These are phyloP conservation scores for Dactylellina sp. DNA, from an alignment of 2,329 filamentous ascomycete species.

Conservation along the genomic window DNA sequence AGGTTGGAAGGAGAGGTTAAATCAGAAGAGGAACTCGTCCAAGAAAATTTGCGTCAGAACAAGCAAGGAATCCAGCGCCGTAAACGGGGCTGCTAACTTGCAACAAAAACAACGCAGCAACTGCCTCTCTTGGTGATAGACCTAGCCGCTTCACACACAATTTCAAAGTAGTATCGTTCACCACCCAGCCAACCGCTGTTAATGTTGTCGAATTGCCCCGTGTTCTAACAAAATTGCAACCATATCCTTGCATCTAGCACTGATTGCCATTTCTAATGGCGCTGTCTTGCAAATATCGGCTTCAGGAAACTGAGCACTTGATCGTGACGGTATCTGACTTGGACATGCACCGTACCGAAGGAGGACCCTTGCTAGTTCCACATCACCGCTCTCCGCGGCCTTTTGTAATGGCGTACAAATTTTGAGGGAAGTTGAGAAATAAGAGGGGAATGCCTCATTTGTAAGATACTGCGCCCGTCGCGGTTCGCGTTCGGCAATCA, in stretches of 20 bases:
- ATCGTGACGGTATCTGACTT: no score
- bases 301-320: neutral
- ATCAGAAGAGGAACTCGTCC: conserved; percentile 52
- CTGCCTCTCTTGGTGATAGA: neutral
- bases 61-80: conserved; percentile 40
- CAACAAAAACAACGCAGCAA: conserved; percentile 32
- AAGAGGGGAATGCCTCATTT: neutral
- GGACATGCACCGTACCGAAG: neutral
- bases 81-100: conserved; percentile 28
- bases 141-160: neutral
- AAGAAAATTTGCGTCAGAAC: conserved; percentile 55
- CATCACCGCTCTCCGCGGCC: conserved; percentile 1
- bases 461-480: neutral
- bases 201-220: neutral
- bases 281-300: no score
- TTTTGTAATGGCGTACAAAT: conserved; percentile 1
- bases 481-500: no score
- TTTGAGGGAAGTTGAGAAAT: neutral
- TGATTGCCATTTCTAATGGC: no score
- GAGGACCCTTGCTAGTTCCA: neutral
- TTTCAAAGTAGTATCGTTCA: no score
- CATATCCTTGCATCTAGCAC: no score
- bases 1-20: conserved; percentile 34
- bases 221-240: no score
- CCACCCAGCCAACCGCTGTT: no score